These are phyloP conservation scores for Heteromeles arbutifolia DNA, from an alignment of 306 rosid species.

Conservation along the genomic window DNA sequence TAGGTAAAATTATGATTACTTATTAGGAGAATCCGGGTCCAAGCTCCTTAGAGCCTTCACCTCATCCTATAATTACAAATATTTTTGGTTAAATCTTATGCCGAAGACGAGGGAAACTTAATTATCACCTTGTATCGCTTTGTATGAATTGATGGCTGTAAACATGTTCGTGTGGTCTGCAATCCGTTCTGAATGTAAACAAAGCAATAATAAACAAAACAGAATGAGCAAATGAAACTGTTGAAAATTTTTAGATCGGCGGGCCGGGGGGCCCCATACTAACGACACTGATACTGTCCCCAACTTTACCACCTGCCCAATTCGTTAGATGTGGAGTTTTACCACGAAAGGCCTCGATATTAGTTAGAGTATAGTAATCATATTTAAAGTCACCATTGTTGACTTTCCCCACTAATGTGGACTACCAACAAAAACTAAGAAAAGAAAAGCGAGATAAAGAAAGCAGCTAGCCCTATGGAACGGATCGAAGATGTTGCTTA, in stretches of 20 bases:
- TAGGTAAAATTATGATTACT: neutral
- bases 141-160: constrained; percentile 16
- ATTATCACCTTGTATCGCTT: constrained; percentile 21
- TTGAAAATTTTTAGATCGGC: too few species aligned
- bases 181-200: neutral
- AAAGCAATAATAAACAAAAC: neutral
- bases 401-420: too few species aligned
- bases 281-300: accelerated
- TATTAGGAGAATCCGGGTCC: constrained; percentile 31
- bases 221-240: neutral
- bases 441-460: too few species aligned
- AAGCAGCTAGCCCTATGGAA: too few species aligned
- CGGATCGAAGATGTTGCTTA: too few species aligned
- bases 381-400: too few species aligned
- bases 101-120: neutral
- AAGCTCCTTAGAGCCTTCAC: constrained; percentile 12
- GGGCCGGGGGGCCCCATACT: accelerated
- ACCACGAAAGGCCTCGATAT: too few species aligned
- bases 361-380: too few species aligned
- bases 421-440: too few species aligned
- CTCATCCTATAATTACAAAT: constrained; percentile 19
- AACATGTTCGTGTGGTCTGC: neutral
- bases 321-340: too few species aligned
- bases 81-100: neutral
- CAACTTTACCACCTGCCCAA: too few species aligned